Conservation (phyloP, 2,329 filamentous ascomycete species). For the Conoideocrella luteorostrata region DNA sequence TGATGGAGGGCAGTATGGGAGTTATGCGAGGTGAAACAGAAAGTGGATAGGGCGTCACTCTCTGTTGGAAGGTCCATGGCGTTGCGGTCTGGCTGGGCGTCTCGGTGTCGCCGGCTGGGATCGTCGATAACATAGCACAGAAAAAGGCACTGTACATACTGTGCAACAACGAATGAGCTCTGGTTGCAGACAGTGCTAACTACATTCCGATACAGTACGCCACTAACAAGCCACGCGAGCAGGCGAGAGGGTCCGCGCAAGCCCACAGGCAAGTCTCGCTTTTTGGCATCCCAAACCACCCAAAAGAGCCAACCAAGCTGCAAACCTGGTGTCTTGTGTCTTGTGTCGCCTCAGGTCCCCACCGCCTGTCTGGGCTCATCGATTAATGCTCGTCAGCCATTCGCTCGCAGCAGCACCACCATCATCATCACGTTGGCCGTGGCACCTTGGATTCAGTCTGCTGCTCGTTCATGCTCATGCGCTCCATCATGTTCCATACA, state of each 20-base stretch:
- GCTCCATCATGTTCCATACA: too few relatives aligned
- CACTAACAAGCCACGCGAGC: too few relatives aligned
- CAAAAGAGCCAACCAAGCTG: background rate
- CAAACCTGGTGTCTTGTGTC: background rate
- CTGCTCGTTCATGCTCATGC: too few relatives aligned
- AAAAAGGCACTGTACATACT: background rate
- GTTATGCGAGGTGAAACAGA: background rate
- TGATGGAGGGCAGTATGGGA: too few relatives aligned
- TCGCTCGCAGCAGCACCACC: background rate
- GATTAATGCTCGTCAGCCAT: background rate
- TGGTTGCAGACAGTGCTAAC: background rate
- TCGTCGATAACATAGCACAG: background rate
- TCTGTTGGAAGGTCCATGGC: background rate
- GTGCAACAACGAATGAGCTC: background rate
- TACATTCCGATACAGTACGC: background rate
- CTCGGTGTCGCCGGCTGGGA: conserved; percentile 3
- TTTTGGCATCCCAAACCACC: background rate
- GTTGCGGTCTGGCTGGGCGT: background rate
- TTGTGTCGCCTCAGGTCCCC: conserved; percentile 1
- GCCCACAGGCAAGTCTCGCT: too few relatives aligned
- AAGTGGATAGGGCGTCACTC: background rate
- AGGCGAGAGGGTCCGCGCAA: too few relatives aligned
- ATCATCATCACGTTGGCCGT: too few relatives aligned
- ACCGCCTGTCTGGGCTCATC: background rate
- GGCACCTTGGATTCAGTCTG: too few relatives aligned